Conservation (phyloP, 495 filamentous ascomycete genomes). For the Lepraria neglecta region DNA sequence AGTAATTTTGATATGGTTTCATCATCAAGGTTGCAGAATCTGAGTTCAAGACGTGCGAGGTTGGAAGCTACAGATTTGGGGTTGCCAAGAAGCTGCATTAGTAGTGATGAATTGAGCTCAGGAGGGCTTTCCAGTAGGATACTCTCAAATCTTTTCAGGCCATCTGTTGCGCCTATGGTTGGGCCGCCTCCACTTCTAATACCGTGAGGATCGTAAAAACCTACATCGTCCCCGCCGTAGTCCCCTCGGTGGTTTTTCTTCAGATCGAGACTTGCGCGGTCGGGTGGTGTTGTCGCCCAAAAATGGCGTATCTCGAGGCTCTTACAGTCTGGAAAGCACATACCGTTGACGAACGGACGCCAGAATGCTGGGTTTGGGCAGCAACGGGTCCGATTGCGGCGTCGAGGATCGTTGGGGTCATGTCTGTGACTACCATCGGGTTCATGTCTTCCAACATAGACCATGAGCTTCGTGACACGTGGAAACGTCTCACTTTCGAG, state of each 20-base stretch:
- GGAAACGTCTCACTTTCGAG: conserved; percentile 31
- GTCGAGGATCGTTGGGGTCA: conserved; percentile 12
- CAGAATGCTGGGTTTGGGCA: conserved; percentile 31
- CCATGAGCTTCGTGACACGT: conserved; percentile 32
- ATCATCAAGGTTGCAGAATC: conserved; percentile 21
- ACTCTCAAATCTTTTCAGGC: conserved; percentile 22
- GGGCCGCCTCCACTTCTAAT: neutral
- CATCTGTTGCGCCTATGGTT: conserved; percentile 12
- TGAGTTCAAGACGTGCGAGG: conserved; percentile 21
- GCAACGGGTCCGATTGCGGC: conserved; percentile 17
- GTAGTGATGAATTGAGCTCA: conserved; percentile 19
- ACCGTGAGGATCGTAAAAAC: no score
- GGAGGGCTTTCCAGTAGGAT: conserved; percentile 20
- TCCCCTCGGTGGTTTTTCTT: neutral
- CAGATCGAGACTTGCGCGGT: conserved; percentile 17
- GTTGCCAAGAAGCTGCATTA: conserved; percentile 24
- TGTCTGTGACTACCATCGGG: conserved; percentile 13
- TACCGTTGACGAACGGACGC: conserved; percentile 33
- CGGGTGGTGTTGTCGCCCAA: conserved; percentile 17
- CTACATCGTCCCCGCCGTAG: no score
- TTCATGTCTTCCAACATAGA: conserved; percentile 29
- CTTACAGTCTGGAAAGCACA: conserved; percentile 21
- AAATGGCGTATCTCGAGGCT: conserved; percentile 25
- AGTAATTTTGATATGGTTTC: conserved; percentile 19
- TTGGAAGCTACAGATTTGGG: conserved; percentile 20